Conservation (phyloP, 2,329 filamentous ascomycete species). For the Ophiosphaerella narmari region DNA sequence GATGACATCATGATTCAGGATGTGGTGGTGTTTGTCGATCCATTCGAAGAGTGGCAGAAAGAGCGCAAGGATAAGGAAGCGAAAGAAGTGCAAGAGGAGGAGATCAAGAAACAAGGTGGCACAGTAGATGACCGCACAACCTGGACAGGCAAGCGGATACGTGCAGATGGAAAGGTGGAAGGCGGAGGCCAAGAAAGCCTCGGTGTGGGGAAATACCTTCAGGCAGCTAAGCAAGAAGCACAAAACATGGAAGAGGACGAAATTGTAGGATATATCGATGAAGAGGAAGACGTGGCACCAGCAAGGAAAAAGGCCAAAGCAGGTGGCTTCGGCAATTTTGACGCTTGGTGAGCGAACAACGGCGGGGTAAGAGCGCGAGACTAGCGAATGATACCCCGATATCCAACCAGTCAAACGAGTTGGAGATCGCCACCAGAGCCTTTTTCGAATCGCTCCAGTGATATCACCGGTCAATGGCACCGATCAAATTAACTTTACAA, state of each 20-base stretch:
- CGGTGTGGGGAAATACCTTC: constrained; percentile 83
- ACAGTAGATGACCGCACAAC: constrained; percentile 88
- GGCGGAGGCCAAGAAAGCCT: constrained; percentile 57
- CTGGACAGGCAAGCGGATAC: constrained; percentile 93
- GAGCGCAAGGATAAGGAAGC: constrained; percentile 61
- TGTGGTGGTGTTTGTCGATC: constrained; percentile 86
- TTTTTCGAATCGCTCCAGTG: neutral
- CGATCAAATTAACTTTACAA: neutral
- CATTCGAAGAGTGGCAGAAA: constrained; percentile 90
- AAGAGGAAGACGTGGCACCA: constrained; percentile 66
- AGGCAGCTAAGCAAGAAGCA: constrained; percentile 56
- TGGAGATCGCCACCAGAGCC: neutral
- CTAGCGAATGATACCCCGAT: constrained; percentile 19
- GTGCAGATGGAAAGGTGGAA: constrained; percentile 66
- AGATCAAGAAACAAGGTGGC: constrained; percentile 67
- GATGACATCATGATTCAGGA: constrained; percentile 81
- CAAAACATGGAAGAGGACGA: constrained; percentile 57
- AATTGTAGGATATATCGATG: constrained; percentile 65
- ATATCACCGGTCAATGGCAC: neutral
- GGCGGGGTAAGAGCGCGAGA: neutral
- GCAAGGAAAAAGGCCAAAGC: constrained; percentile 79
- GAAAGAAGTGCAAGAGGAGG: constrained; percentile 66
- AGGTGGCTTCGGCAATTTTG: constrained; percentile 90
- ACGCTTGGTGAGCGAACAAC: constrained; percentile 68
- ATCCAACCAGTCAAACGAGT: neutral